Evolutionary conservation across 139 green algal species (phyloP), one percentile per base, ranked within the genome.

Genomic region (Picocystis salinarum): DNA sequence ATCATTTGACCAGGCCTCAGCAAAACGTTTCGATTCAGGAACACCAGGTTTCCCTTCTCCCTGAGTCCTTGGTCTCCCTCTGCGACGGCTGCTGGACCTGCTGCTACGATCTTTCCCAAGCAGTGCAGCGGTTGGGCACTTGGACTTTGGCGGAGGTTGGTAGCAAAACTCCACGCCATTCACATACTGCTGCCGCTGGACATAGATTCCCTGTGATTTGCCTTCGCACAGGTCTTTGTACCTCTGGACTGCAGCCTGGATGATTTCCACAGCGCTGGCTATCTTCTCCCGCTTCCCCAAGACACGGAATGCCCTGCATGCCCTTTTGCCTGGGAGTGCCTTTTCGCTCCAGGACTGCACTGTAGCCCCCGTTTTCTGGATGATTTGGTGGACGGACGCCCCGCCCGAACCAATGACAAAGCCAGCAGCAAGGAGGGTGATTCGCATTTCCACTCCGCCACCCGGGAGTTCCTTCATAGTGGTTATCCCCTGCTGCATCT

Each of bases 141-240:
- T 52, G 24, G 56, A 66, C 28, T 73, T 66, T 2, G 82, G 82
- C 3, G 82, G 82, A 3, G 82, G 82, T 50, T 82, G 71, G 64
- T 92, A 93, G 46, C 37, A 62, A 52, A 93, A 93, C n/a, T 74
- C 65, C 13, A 90, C 66, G 2, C 79, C 76, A n/a, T 55, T 33
- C 19, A 93, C 70, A 6, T 46, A 45, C 55, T 93, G 82, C 17
- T 58, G 28, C n/a, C 76, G 65, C 0, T 64, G 50, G 24, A 93
- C 82, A 28, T 29, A 28, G 48, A 17, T 4, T 6, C 74, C 66
- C 22, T 48, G 54, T 50, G 66, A 76, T 2, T 58, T 61, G 3
- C 74, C 69, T 48, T 91, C 77, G 39, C 77, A 92, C 28, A 92
- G 68, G 36, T 86, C 77, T 52, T 82, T 83, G 76, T 92, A 92